Evolutionary conservation across 2,329 filamentous ascomycete species (phyloP), one percentile per base, ranked within the genome.

Genomic region (Ceratocystis alfenasii): DNA sequence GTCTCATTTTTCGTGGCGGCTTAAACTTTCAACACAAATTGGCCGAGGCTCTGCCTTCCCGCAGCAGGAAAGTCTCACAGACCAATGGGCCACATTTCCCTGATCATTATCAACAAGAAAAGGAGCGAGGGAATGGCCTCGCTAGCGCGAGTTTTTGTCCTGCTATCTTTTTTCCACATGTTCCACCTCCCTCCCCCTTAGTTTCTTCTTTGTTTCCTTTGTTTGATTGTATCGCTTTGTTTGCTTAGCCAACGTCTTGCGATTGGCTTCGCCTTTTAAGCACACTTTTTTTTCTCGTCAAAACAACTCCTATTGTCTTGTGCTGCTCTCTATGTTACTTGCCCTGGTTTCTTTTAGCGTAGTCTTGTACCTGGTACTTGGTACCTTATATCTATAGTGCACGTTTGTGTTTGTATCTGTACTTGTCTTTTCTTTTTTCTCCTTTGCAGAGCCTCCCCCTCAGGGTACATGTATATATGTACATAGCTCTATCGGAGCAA

Each of bases 31-130:
- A 36, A 33, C 28, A 33, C 28, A 36, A 59, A 59, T 36, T 59
- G 55, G 55, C 55, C 45, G 60, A 62, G 60, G 60, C 60, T 62
- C 60, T 48, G 41, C 33, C 22, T 62, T 7, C 2, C 41, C 4
- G 45, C 15, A 8, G 41, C 10, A 12, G 46, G 20, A 22, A 12
- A n/a, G 36, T 48, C n/a, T 30, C 41, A 48, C 44, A 48, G 60
- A 62, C 30, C 41, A 46, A 22, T 22, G 8, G 10, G 46, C 20
- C 46, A 48, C 5, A 20, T 22, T 22, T 22, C 48, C 48, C 6
- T 2, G 36, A 22, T 44, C 36, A 46, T 20, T n/a, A 20, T 20
- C 30, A 41, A 36, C n/a, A 53, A 53, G 48, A 20, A 22, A n/a
- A 20, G 48, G n/a, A n/a, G 48, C n/a, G n/a, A 25, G 48, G n/a